Percentiles rank a stretch among this genome's conserved stretches.
Conservation (phyloP, 345 rosid genomes). For the Syzygium grande region DNA sequence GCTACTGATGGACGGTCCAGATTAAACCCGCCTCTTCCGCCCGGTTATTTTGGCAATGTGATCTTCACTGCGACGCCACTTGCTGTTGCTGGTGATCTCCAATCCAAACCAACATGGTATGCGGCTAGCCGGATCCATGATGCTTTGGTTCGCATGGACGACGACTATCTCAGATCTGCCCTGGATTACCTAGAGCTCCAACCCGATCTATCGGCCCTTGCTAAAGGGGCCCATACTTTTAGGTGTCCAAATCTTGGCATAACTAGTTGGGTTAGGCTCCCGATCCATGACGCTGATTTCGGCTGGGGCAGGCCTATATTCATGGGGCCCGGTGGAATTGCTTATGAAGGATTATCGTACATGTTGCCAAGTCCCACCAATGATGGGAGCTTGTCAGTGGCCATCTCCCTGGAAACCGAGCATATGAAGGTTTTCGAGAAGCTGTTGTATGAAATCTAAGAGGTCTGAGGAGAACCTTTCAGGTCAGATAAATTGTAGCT, state of each 20-base stretch:
- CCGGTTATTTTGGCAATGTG: slow-evolving; percentile 89
- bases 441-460: slow-evolving; percentile 31
- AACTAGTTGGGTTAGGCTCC: slow-evolving; percentile 28
- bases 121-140: slow-evolving; percentile 73
- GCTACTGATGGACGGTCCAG: slow-evolving; percentile 92
- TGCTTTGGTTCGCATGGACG: slow-evolving; percentile 74
- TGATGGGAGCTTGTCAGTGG: slow-evolving; percentile 48
- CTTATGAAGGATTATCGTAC: slow-evolving; percentile 38
- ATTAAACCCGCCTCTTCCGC: slow-evolving; percentile 64
- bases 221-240: slow-evolving; percentile 37
- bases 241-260: slow-evolving; percentile 52
- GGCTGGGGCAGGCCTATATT: slow-evolving; percentile 66
- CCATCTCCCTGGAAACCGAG: slow-evolving; percentile 39
- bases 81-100: slow-evolving; percentile 56
- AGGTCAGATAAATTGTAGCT: too few species aligned
- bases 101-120: slow-evolving; percentile 77
- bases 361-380: slow-evolving; percentile 26
- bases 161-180: slow-evolving; percentile 83
- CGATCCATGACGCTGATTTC: slow-evolving; percentile 39
- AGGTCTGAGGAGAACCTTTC: too few species aligned
- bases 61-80: slow-evolving; percentile 90
- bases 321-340: slow-evolving; percentile 38
- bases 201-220: slow-evolving; percentile 27
- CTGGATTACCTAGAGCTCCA: slow-evolving; percentile 84
- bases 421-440: slow-evolving; percentile 48